Evolutionary conservation across 148 eudicot genomes (phyloP), one percentile per base, ranked within the genome.

Genomic region (Silene latifolia): DNA sequence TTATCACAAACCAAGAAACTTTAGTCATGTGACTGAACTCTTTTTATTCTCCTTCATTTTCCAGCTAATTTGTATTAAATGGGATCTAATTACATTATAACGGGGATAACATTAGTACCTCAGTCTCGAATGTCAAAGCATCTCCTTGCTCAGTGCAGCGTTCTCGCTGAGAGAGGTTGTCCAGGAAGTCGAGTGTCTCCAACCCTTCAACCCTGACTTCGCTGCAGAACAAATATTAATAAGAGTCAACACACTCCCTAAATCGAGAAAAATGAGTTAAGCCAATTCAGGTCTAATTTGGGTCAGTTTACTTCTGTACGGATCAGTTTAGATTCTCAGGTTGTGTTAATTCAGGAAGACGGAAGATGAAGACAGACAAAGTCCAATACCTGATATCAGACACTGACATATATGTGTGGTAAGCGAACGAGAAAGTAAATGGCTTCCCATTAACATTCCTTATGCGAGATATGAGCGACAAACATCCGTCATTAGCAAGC

Each of bases 81-180:
- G 44, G 44, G 44, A 39, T 39, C 44, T 8, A 39, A 39, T 7
- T 39, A 39, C 44, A 39, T 7, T 39, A 35, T 35, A 39, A 39
- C 0, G 44, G 44, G 44, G 44, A 39, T 39, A 39, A 39, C 44
- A 39, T 39, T 39, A 39, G 44, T 39, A 89, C 97, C 97, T 92
- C 93, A 14, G 90, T 77, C 80, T 92, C 98, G 78, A 92, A 92
- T 80, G 98, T 92, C 74, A 92, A 69, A 77, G 97, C 96, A 73
- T 88, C 98, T 74, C 93, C 96, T 79, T 92, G 93, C 79, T 90
- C 96, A 7, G 98, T 88, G 67, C 85, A 87, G 59, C 91, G 90
- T 79, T 86, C 88, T 78, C 76, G 78, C 60, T 82, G 82, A 74
- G 47, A 79, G 23, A 89, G 88, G 78, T 91, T 91, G 82, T 91